Percentiles rank a stretch among this genome's conserved stretches.
These are phyloP conservation scores for Prillingera fragicola DNA, from an alignment of 1,284 basidiomycete species.

Conservation along the genomic window DNA sequence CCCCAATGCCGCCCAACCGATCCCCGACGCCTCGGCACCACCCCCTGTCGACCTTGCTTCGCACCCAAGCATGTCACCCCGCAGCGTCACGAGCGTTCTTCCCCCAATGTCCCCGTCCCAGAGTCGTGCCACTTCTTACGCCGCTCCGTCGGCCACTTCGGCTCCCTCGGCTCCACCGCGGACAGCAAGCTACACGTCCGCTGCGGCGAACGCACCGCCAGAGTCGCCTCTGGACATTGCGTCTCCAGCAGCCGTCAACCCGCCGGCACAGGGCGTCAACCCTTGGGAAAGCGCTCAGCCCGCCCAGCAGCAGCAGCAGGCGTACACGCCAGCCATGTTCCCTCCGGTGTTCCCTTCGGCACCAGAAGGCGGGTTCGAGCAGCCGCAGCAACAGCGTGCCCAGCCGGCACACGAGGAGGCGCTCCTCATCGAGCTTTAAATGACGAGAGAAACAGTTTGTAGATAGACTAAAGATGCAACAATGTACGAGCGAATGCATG, in stretches of 20 bases:
- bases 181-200: constrained; percentile 3
- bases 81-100: constrained; percentile 37
- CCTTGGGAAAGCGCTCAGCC: no score
- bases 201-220: constrained; percentile 14
- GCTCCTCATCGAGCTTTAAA: constrained; percentile 59
- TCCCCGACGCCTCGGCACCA: constrained; percentile 19
- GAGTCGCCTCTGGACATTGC: constrained; percentile 37
- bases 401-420: constrained; percentile 72
- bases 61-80: constrained; percentile 23
- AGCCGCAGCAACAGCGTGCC: constrained; percentile 53
- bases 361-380: constrained; percentile 52
- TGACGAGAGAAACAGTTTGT: background rate
- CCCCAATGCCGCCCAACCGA: no score
- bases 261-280: constrained; percentile 16
- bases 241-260: background rate
- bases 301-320: no score
- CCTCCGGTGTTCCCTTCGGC: constrained; percentile 59
- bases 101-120: constrained; percentile 15
- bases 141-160: constrained; percentile 4
- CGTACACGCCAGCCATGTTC: constrained; percentile 13
- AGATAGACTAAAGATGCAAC: no score
- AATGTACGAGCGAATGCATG: constrained; percentile 1
- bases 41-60: constrained; percentile 26
- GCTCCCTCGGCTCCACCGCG: constrained; percentile 7
- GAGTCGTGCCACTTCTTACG: constrained; percentile 15